Evolutionary conservation across 2,329 filamentous ascomycete genomes (phyloP).

Genomic region (Xylariaceae sp.): DNA sequence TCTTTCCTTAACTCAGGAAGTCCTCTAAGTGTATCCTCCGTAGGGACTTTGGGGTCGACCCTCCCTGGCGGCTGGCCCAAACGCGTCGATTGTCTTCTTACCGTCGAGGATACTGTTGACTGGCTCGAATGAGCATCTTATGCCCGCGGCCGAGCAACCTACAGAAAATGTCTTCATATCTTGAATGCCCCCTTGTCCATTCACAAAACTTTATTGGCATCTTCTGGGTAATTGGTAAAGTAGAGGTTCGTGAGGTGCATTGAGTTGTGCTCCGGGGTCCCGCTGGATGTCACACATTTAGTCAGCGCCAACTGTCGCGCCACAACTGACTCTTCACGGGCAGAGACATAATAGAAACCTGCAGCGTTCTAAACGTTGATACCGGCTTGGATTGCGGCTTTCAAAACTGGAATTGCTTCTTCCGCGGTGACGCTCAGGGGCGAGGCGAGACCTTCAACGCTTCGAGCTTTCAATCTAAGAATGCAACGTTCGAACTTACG

Average conservation of each 20-base stretch:
- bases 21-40: constrained; percentile 33
- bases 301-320: background rate
- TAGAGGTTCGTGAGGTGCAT: constrained; percentile 51
- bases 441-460: background rate
- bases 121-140: constrained; percentile 50
- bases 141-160: constrained; percentile 44
- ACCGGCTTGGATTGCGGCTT: constrained; percentile 4
- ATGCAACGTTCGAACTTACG: background rate
- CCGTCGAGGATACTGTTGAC: constrained; percentile 38
- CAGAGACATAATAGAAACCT: constrained; percentile 4
- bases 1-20: constrained; percentile 26
- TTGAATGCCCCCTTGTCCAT: constrained; percentile 50
- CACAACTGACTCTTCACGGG: background rate
- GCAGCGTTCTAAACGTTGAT: constrained; percentile 12
- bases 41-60: constrained; percentile 37
- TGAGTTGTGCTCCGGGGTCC: constrained; percentile 45
- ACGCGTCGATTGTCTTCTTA: constrained; percentile 50
- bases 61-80: constrained; percentile 49
- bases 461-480: background rate
- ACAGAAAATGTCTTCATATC: constrained; percentile 20
- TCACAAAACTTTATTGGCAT: constrained; percentile 52
- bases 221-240: constrained; percentile 51
- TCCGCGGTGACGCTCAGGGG: constrained; percentile 1
- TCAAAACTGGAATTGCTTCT: constrained; percentile 5
- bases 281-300: constrained; percentile 18